Percentiles rank a stretch among this genome's conserved stretches.
phyloP scores from a whole-genome alignment of 345 rosid genomes.

The Salix koriyanagi region DNA sequence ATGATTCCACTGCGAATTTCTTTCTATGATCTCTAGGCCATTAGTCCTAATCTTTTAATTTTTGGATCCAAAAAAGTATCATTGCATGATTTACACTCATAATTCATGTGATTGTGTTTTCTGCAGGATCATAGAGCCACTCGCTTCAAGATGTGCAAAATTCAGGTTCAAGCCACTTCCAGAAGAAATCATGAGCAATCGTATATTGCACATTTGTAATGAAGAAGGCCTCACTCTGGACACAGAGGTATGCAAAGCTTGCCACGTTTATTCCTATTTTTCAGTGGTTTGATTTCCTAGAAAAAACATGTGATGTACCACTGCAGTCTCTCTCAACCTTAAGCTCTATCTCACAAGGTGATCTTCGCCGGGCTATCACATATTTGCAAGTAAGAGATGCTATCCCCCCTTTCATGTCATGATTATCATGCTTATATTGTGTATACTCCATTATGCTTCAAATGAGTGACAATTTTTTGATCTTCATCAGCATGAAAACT shows the following conservation, averaged over 20 bases:
- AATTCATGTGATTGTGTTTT: neutral
- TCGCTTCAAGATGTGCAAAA: conserved; percentile 99
- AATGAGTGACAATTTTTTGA: neutral
- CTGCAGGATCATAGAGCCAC: conserved; percentile 88
- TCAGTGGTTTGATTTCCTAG: conserved; percentile 8
- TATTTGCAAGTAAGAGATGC: conserved; percentile 64
- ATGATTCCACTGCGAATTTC: neutral
- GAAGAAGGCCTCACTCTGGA: conserved; percentile 79
- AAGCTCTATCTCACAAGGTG: conserved; percentile 88
- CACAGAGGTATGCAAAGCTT: conserved; percentile 47
- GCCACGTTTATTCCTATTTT: neutral
- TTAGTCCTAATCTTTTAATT: neutral
- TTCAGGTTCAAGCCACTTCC: conserved; percentile 97
- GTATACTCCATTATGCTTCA: neutral
- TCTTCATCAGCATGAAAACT: neutral
- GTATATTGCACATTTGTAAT: conserved; percentile 72
- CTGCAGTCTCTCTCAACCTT: conserved; percentile 78
- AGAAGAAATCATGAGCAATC: conserved; percentile 82
- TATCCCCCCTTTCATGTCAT: neutral
- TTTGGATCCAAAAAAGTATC: neutral
- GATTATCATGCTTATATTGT: neutral
- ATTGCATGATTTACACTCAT: neutral
- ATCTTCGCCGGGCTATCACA: conserved; percentile 95
- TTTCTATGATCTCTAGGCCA: neutral
- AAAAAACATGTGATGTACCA: conserved; percentile 10